Base-by-base conservation (phyloP, 768 basidiomycete species). In the Calocera viscosa region DNA sequence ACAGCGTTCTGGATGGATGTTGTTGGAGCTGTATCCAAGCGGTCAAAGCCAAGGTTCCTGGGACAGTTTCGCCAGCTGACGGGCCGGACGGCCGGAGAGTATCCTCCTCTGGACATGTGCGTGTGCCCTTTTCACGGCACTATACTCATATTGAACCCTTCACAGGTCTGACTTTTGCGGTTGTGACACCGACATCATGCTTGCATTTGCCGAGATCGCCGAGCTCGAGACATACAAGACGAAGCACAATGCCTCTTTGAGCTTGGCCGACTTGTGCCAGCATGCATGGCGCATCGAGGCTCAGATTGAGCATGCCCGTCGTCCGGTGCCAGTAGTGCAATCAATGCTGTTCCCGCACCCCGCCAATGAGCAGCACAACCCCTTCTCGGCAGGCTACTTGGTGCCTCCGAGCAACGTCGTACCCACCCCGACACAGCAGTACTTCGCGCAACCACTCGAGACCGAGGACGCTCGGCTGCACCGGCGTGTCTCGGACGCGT, bases 141-240 rank as follows among this genome's bases (percentile, higher is more conserved):
- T 7, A 7, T 47, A 47, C 43, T 47, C 8, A 24, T 19, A 47
- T 19, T 47, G 24, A 40, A 10, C 39, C 65, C 76, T 85, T 69
- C 81, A 81, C 63, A 86, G 91, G 82, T 87, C 88, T 69, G 75
- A 77, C 60, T 75, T 91, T 68, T 86, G 83, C 22, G 90, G 89
- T 28, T 91, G 89, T 77, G 86, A 90, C 1, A 88, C 91, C 71
- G 87, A 87, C 71, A 86, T 84, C 7, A 76, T 91, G 73, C 81
- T 91, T 68, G 87, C 84, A 34, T 82, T 91, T 68, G 89, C 85
- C 28, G 89, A 91, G 72, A 81, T 83, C 22, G 84, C 86, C 24
- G 79, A 81, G 7, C 81, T 92, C 34, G 83, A 90, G 90, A 90
- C 90, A 75, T 74, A 78, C 26, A 78, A 80, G 60, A 84, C 89